Percentiles rank a stretch among this genome's conserved stretches.
These are phyloP conservation scores for Citeromyces hawaiiensis DNA, from an alignment of 1,139 yeast species.

Conservation along the genomic window DNA sequence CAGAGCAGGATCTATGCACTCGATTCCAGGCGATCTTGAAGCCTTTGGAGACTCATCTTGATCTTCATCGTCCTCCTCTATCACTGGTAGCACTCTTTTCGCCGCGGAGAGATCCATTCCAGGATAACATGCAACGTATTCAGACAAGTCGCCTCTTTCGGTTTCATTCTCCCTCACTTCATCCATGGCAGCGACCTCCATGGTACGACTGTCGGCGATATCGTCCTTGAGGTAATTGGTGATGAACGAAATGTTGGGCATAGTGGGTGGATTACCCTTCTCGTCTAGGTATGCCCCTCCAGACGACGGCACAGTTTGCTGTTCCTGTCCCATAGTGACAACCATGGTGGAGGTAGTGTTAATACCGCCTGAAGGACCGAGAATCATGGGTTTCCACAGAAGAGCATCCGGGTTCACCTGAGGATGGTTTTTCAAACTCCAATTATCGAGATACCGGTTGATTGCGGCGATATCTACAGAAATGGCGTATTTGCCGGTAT, in stretches of 20 bases:
- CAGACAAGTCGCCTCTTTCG: not conserved
- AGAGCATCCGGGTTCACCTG: conserved; percentile 33
- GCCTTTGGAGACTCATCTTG: conserved; percentile 44
- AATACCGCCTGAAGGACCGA: conserved; percentile 77
- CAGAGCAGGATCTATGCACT: not conserved
- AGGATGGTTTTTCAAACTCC: conserved; percentile 46
- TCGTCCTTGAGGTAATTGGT: conserved; percentile 51
- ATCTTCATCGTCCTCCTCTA: conserved; percentile 2
- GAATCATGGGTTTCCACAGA: conserved; percentile 73
- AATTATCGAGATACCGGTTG: conserved; percentile 27
- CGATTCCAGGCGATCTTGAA: not conserved
- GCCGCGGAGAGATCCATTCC: conserved; percentile 57
- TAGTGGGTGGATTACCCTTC: conserved; percentile 11
- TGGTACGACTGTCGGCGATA: conserved; percentile 41
- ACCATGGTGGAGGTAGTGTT: conserved; percentile 38
- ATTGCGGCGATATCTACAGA: conserved; percentile 34
- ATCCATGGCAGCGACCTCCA: conserved; percentile 34
- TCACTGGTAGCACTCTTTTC: conserved; percentile 1
- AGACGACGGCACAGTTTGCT: conserved; percentile 3
- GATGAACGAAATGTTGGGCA: conserved; percentile 40
- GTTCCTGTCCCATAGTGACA: conserved; percentile 10
- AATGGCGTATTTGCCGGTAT: conserved; percentile 35
- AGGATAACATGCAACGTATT: conserved; percentile 28
- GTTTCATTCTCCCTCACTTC: conserved; percentile 10
- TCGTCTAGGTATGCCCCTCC: conserved; percentile 1